Evolutionary conservation across 2,329 filamentous ascomycete genomes (phyloP), one percentile per base, ranked within the genome.

Genomic region (Aspergillus hiratsukae): DNA sequence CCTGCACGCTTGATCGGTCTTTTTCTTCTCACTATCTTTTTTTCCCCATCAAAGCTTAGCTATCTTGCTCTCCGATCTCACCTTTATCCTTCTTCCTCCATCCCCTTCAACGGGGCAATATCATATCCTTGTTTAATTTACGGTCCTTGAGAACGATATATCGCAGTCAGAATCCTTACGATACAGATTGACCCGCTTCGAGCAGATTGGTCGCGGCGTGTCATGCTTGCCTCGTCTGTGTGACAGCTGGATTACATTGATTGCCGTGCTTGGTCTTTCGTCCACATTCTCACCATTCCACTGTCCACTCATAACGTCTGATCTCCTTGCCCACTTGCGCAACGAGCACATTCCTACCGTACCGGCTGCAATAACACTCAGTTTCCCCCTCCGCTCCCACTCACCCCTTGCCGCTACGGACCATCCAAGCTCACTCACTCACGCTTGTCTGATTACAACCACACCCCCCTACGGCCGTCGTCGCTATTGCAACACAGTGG

Each of bases 241-340:
- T 72, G 69, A 73, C 70, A 69, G 64, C 66, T 69, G 67, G 61
- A 67, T 63, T 66, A 68, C 66, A 64, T 69, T 66, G 64, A 69
- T 68, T 37, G 65, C 67, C 58, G 66, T 68, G 65, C 66, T 67
- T 70, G 65, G 71, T 72, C 65, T 69, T 64, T 69, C 64, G 54
- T 61, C 67, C 64, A 65, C 68, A 70, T 71, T 72, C 68, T 62
- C 66, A 70, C 66, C 62, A 52, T 64, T 66, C 62, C 62, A 66
- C 59, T 41, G 56, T 67, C 68, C 66, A 70, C 70, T 71, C 67
- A 70, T 70, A 61, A 65, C 63, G 61, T 54, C 58, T 41, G 56
- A 64, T 65, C 59, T 57, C 59, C 56, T 62, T 58, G 45, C 64
- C 54, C 35, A 59, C 65, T 64, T 63, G 62, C 64, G 67, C 68